phyloP scores from a whole-genome alignment of 352 stramenopile genomes.

The Phytophthora idaei region DNA sequence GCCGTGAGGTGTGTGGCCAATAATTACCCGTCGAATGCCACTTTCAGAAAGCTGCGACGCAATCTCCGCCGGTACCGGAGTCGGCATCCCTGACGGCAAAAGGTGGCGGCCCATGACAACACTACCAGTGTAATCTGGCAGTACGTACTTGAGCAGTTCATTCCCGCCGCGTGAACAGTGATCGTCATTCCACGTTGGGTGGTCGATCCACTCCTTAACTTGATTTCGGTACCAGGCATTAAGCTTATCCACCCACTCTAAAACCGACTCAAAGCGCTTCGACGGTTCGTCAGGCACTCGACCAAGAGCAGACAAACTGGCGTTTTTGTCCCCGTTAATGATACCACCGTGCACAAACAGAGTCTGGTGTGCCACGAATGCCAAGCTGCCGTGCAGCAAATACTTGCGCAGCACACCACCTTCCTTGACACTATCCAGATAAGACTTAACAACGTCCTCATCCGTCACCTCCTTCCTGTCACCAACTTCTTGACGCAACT shows the following conservation, averaged over 20 bases:
- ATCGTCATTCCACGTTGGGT: constrained; percentile 79
- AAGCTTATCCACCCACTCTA: constrained; percentile 72
- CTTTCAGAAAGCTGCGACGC: constrained; percentile 62
- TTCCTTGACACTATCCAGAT: constrained; percentile 65
- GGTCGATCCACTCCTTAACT: constrained; percentile 76
- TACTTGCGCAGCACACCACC: constrained; percentile 88
- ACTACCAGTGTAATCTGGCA: constrained; percentile 61
- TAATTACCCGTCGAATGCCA: constrained; percentile 85
- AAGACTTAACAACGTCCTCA: constrained; percentile 83
- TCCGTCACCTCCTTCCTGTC: constrained; percentile 51
- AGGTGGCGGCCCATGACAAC: constrained; percentile 80
- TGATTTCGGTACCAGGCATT: constrained; percentile 86
- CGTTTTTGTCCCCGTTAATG: constrained; percentile 47
- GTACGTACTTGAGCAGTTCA: constrained; percentile 73
- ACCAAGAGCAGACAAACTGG: constrained; percentile 62
- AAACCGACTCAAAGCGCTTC: constrained; percentile 37
- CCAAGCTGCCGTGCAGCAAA: constrained; percentile 79
- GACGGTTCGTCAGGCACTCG: constrained; percentile 63
- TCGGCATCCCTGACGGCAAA: constrained; percentile 80
- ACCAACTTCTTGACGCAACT: constrained; percentile 14
- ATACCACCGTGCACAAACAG: constrained; percentile 95
- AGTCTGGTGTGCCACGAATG: constrained; percentile 81
- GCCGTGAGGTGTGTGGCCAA: constrained; percentile 93
- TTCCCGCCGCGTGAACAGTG: constrained; percentile 60
- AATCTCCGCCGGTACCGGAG: constrained; percentile 46